Percentiles rank a stretch among this genome's conserved stretches.
Conservation (phyloP, 140 eudicot genomes). For the Ambrosia hybrid region DNA sequence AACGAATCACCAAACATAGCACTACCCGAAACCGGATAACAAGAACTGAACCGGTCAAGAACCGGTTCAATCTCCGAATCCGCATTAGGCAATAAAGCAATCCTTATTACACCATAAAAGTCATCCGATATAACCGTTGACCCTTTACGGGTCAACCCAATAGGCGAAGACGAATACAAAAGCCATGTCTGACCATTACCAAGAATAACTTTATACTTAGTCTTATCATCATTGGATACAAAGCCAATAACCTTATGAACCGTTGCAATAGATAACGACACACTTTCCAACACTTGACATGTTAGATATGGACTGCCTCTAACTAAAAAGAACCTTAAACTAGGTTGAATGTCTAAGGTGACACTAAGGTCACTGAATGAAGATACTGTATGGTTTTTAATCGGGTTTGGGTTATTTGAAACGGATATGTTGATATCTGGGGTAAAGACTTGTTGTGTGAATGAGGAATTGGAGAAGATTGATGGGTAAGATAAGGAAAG, state of each 20-base stretch:
- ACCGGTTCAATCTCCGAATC: constrained; percentile 30
- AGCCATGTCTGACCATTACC: constrained; percentile 71
- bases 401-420: not conserved
- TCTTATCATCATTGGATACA: constrained; percentile 38
- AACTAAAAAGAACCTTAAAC: constrained; percentile 20
- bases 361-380: constrained; percentile 25
- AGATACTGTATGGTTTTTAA: constrained; percentile 19
- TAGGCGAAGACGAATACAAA: constrained; percentile 66
- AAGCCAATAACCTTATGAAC: constrained; percentile 25
- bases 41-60: constrained; percentile 71
- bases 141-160: constrained; percentile 39
- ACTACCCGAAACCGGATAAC: constrained; percentile 67
- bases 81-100: constrained; percentile 52
- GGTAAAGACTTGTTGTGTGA: constrained; percentile 24
- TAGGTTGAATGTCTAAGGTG: constrained; percentile 17
- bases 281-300: constrained; percentile 10
- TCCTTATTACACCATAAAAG: constrained; percentile 60
- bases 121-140: constrained; percentile 39
- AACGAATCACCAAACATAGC: constrained; percentile 34
- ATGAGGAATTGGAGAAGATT: not conserved
- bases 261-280: constrained; percentile 20
- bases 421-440: constrained; percentile 25
- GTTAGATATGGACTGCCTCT: constrained; percentile 30
- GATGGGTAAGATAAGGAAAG: constrained; percentile 28
- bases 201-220: constrained; percentile 52